A percentile compares a stretch with the other conserved stretches of the same genome.
Conservation (phyloP, 2,329 filamentous ascomycete genomes). For the Fusarium pseudoanthophilum region DNA sequence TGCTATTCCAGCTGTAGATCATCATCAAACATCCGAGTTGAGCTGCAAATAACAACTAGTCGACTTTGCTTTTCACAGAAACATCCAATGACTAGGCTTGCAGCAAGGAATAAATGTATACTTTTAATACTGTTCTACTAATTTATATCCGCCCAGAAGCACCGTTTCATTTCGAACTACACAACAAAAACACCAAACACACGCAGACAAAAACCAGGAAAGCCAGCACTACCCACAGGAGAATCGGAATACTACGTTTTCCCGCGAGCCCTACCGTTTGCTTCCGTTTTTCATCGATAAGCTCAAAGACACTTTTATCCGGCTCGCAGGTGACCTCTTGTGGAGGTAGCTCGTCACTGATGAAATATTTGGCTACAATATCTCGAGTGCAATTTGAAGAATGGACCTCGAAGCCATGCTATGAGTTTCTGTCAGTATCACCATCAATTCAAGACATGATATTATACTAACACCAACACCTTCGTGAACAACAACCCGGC, state of each 20-base stretch:
- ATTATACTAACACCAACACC: background rate
- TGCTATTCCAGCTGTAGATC: too few species aligned
- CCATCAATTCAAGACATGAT: background rate
- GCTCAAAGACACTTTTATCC: accelerated
- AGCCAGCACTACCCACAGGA: background rate
- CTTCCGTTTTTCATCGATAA: accelerated
- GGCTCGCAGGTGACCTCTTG: background rate
- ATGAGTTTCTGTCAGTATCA: background rate
- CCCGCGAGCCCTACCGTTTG: accelerated
- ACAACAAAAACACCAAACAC: background rate
- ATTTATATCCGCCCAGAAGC: background rate
- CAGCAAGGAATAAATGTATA: background rate
- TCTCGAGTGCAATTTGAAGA: accelerated
- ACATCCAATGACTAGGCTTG: background rate
- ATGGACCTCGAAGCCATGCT: accelerated
- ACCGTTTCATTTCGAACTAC: background rate
- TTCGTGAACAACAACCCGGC: background rate
- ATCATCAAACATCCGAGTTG: too few species aligned
- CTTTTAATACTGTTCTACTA: background rate
- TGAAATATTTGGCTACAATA: background rate
- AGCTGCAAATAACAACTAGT: background rate
- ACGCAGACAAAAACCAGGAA: background rate
- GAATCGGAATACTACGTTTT: background rate
- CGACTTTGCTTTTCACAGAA: background rate
- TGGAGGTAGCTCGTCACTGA: accelerated